These are phyloP conservation scores for Leucosporidium scottii DNA, from an alignment of 768 basidiomycete genomes.

Conservation along the genomic window DNA sequence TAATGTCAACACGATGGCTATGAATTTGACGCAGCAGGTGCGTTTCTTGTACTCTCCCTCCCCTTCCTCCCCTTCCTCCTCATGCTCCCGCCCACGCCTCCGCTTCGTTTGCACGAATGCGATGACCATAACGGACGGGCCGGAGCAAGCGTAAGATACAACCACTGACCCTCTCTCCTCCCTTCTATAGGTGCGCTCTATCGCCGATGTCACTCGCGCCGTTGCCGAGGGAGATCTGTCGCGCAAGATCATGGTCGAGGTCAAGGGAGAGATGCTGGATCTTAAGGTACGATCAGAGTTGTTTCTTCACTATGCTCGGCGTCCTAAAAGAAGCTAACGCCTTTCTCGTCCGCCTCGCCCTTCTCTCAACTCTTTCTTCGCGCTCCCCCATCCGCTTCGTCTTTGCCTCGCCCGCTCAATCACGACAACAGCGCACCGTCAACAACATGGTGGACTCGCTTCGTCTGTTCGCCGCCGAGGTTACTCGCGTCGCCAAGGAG, in stretches of 20 bases:
- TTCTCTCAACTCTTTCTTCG: neutral
- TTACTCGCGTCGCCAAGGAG: constrained; percentile 82
- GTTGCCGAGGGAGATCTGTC: constrained; percentile 79
- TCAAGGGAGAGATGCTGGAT: constrained; percentile 88
- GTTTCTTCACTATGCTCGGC: no score
- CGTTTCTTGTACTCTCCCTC: no score
- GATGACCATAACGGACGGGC: no score
- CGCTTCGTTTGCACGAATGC: no score
- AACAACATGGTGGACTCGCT: constrained; percentile 77
- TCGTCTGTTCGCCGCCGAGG: constrained; percentile 44
- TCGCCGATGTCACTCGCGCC: constrained; percentile 92
- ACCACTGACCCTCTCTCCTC: no score
- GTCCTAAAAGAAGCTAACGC: no score
- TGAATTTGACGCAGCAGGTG: constrained; percentile 48
- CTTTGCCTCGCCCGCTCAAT: neutral
- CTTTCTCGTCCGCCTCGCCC: neutral
- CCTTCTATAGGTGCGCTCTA: constrained; percentile 62
- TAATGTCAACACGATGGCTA: constrained; percentile 63
- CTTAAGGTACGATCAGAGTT: constrained; percentile 45
- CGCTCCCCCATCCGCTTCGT: neutral
- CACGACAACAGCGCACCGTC: constrained; percentile 58
- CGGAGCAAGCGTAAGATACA: no score
- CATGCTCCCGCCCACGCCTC: no score
- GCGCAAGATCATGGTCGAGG: constrained; percentile 81
- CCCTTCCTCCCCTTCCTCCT: no score